Percentiles rank a stretch among this genome's conserved stretches.
phyloP scores from a whole-genome alignment of 1,284 basidiomycete species.

The Garcileccinum viscosum region DNA sequence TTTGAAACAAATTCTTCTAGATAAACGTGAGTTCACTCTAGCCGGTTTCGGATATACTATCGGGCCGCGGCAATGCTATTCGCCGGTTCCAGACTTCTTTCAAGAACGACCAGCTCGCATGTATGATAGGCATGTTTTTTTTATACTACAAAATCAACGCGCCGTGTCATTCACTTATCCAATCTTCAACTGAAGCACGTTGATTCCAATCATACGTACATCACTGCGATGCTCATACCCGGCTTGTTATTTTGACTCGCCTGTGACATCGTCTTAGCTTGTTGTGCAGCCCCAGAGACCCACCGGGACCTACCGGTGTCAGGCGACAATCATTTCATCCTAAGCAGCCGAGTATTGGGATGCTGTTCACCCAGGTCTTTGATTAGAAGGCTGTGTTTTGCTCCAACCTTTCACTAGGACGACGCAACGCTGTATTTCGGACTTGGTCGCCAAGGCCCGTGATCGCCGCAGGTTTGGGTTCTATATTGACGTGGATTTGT shows the following conservation, averaged over 20 bases:
- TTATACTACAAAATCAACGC: not conserved
- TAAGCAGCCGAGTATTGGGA: not conserved
- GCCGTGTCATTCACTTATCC: not conserved
- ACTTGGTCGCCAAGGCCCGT: slow-evolving; percentile 1
- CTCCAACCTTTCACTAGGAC: not conserved
- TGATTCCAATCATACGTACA: slow-evolving; percentile 1
- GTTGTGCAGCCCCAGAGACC: not conserved
- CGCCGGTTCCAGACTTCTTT: too few species aligned
- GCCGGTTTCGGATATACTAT: too few species aligned
- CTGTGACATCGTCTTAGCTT: not conserved
- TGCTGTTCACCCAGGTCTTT: not conserved
- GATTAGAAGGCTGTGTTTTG: not conserved
- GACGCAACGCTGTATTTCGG: not conserved
- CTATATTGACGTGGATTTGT: slow-evolving; percentile 7
- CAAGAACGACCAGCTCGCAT: too few species aligned
- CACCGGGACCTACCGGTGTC: not conserved
- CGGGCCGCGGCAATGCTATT: too few species aligned
- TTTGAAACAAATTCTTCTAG: not conserved
- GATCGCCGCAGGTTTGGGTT: not conserved
- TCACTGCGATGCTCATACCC: not conserved
- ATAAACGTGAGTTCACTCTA: too few species aligned
- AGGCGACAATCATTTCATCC: not conserved
- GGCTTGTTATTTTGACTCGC: not conserved
- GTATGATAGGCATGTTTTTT: too few species aligned
- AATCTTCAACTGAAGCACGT: not conserved